These are phyloP conservation scores for Rhodotorula sp. DNA, from an alignment of 1,284 basidiomycete genomes.

Conservation along the genomic window DNA sequence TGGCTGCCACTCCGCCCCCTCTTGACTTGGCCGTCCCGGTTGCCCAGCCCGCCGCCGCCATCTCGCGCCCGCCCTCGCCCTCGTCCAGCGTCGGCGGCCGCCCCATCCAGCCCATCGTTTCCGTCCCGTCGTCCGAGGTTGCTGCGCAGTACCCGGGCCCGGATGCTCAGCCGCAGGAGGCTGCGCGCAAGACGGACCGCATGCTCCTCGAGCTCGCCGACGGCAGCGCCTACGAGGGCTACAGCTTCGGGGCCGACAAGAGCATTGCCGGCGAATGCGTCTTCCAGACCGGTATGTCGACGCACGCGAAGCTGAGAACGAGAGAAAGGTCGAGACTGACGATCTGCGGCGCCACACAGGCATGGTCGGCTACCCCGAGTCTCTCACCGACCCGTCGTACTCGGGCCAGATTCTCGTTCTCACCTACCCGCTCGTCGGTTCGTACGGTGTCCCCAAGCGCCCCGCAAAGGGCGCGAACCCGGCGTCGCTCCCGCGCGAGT, in stretches of 20 bases:
- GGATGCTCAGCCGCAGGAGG: conserved; percentile 14
- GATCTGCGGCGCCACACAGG: conserved; percentile 57
- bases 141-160: conserved; percentile 18
- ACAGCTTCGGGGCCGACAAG: conserved; percentile 91
- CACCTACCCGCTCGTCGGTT: conserved; percentile 95
- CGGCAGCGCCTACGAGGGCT: conserved; percentile 83
- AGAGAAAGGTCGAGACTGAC: conserved; percentile 3
- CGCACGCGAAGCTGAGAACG: not conserved
- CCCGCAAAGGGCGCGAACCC: conserved; percentile 49
- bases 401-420: conserved; percentile 96
- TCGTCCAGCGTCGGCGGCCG: conserved; percentile 9
- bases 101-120: conserved; percentile 33
- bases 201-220: conserved; percentile 87
- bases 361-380: conserved; percentile 99
- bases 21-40: conserved; percentile 21
- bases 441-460: conserved; percentile 95
- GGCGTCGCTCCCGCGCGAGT: conserved; percentile 68
- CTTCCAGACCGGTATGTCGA: conserved; percentile 86
- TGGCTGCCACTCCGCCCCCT: conserved; percentile 21
- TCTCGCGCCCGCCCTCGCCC: conserved; percentile 26
- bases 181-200: conserved; percentile 34
- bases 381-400: conserved; percentile 97
- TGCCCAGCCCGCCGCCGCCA: not conserved
- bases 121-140: conserved; percentile 23
- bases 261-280: conserved; percentile 97